Percentiles rank a stretch among this genome's conserved stretches.
These are phyloP conservation scores for Hyphopichia buzzinii DNA, from an alignment of 1,139 yeast species.

Conservation along the genomic window DNA sequence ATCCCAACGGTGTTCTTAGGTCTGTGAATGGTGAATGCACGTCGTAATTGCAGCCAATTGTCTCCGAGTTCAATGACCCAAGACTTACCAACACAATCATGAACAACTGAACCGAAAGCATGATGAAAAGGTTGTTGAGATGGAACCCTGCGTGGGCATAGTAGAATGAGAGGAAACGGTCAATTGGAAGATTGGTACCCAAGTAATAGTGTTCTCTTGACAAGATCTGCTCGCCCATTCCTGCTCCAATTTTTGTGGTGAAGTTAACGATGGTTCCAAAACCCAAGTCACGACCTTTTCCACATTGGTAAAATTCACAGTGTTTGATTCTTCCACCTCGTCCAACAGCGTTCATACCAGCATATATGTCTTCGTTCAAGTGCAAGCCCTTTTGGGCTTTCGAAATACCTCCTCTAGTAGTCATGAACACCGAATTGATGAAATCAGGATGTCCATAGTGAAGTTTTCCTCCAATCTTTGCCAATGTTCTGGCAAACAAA, in stretches of 20 bases:
- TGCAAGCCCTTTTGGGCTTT: conserved; percentile 87
- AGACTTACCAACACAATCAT: conserved; percentile 65
- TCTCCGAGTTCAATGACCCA: conserved; percentile 63
- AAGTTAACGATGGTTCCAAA: conserved; percentile 81
- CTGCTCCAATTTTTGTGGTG: conserved; percentile 88
- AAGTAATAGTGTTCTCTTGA: conserved; percentile 82
- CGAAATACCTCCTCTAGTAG: conserved; percentile 87
- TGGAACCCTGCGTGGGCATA: conserved; percentile 95
- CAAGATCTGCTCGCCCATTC: conserved; percentile 90
- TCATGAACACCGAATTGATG: conserved; percentile 79
- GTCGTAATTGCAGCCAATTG: conserved; percentile 55
- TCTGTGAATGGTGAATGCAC: conserved; percentile 59
- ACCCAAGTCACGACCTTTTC: conserved; percentile 88
- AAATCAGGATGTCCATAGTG: conserved; percentile 95
- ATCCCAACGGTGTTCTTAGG: conserved; percentile 64
- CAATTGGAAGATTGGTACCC: conserved; percentile 77
- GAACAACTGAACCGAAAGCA: conserved; percentile 70
- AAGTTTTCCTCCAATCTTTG: conserved; percentile 81
- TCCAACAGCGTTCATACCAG: conserved; percentile 80
- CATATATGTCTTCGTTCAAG: conserved; percentile 86
- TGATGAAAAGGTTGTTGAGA: conserved; percentile 74
- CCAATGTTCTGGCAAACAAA: conserved; percentile 78
- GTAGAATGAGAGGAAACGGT: conserved; percentile 77
- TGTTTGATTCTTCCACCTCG: conserved; percentile 88
- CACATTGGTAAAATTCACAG: conserved; percentile 87